phyloP scores from a whole-genome alignment of 768 basidiomycete species.

The Suillus lakei region DNA sequence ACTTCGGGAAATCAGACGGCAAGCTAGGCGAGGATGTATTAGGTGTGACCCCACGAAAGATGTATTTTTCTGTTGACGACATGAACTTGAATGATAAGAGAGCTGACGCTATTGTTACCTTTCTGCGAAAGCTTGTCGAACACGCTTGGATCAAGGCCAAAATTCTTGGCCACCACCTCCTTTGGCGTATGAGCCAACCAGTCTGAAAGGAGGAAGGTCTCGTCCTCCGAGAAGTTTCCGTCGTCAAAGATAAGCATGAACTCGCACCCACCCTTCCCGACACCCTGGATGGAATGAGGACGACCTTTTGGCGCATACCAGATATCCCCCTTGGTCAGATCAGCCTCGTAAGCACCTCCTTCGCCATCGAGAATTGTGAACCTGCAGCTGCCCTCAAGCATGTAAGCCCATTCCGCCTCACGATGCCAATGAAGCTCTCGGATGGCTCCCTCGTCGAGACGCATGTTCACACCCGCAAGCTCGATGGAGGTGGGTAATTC shows the following conservation, averaged over 20 bases:
- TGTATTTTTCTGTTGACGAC: conserved; percentile 50
- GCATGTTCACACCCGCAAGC: conserved; percentile 38
- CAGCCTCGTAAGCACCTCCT: conserved; percentile 7
- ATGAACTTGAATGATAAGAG: neutral
- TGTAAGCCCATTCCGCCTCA: conserved; percentile 47
- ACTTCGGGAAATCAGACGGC: conserved; percentile 52
- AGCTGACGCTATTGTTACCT: neutral
- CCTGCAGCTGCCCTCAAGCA: conserved; percentile 42
- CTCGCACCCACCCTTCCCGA: conserved; percentile 39
- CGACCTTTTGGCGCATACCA: conserved; percentile 56
- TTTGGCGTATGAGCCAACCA: conserved; percentile 54
- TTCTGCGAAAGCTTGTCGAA: conserved; percentile 51
- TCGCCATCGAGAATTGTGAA: conserved; percentile 7
- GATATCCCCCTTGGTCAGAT: conserved; percentile 35
- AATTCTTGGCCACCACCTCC: conserved; percentile 58
- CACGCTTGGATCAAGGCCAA: conserved; percentile 43
- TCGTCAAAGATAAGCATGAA: conserved; percentile 45
- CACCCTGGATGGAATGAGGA: conserved; percentile 51
- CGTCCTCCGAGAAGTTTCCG: conserved; percentile 49
- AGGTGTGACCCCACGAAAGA: conserved; percentile 45
- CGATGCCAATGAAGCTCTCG: conserved; percentile 41
- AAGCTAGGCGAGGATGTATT: conserved; percentile 45
- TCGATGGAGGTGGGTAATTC: conserved; percentile 14
- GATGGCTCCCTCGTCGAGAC: conserved; percentile 36
- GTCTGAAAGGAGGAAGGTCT: conserved; percentile 54